Percentiles rank a stretch among this genome's conserved stretches.
phyloP scores from a whole-genome alignment of 2,329 filamentous ascomycete genomes.

The Teratosphaeria nubilosa region DNA sequence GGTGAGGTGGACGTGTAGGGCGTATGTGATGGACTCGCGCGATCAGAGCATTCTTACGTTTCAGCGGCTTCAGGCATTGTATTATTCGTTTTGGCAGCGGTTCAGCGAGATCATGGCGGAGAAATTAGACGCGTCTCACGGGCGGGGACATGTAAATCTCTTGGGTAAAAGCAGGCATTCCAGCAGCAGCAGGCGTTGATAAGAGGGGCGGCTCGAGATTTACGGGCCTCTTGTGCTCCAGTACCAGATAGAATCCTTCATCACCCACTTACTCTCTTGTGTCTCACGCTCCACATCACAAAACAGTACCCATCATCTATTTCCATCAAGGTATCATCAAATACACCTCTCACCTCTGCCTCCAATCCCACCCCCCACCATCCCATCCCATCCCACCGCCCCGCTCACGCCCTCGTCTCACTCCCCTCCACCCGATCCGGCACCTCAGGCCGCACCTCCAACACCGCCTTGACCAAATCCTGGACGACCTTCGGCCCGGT shows the following conservation, averaged over 20 bases:
- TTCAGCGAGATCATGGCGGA: neutral
- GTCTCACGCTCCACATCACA: too few species aligned
- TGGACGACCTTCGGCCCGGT: conserved; percentile 69
- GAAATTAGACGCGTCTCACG: too few species aligned
- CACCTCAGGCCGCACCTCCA: conserved; percentile 67
- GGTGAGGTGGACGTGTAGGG: neutral
- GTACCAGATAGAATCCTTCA: too few species aligned
- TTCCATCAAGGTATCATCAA: neutral
- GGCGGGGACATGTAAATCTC: neutral
- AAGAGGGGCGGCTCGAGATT: too few species aligned
- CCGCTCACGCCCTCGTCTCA: neutral
- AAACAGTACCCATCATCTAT: too few species aligned
- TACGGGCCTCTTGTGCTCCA: too few species aligned
- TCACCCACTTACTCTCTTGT: too few species aligned
- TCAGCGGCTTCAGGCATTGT: neutral
- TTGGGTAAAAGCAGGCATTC: neutral
- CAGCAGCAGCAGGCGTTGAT: too few species aligned
- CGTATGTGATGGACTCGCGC: neutral
- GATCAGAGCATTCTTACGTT: neutral
- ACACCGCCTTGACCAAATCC: conserved; percentile 74
- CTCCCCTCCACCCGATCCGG: conserved; percentile 32
- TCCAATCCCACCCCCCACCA: neutral
- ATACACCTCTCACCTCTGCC: neutral
- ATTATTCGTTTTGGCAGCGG: neutral
- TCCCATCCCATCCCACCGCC: too few species aligned